Conservation (phyloP, 495 filamentous ascomycete species). For the Hypoxylon lienhwacheense region DNA sequence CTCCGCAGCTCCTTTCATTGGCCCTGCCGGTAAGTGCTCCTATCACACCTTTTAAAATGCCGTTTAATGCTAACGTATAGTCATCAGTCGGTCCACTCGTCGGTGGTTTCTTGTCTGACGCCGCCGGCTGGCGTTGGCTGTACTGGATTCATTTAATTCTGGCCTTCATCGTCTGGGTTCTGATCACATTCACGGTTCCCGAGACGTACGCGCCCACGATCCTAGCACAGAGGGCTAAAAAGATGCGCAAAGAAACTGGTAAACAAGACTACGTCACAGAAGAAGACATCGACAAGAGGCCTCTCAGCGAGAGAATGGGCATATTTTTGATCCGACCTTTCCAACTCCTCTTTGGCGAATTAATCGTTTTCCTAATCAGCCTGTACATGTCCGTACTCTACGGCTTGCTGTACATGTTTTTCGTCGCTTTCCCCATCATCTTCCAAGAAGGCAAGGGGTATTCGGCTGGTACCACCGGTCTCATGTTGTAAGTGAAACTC, state of each 20-base stretch:
- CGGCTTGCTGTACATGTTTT: conserved; percentile 81
- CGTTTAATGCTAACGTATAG: conserved; percentile 13
- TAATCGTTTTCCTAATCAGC: conserved; percentile 76
- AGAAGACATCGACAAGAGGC: conserved; percentile 69
- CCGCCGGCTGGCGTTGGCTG: conserved; percentile 77
- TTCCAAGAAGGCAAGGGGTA: conserved; percentile 75
- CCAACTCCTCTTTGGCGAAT: conserved; percentile 76
- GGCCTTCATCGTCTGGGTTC: conserved; percentile 62
- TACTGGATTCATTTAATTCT: conserved; percentile 84
- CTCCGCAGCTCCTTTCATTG: conserved; percentile 75
- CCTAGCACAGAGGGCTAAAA: conserved; percentile 63
- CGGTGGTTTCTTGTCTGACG: conserved; percentile 72
- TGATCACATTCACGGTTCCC: conserved; percentile 78
- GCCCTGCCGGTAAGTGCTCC: conserved; percentile 60
- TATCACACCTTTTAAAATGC: not conserved
- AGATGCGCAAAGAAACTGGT: conserved; percentile 68
- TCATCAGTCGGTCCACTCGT: conserved; percentile 64
- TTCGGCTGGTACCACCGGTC: conserved; percentile 67
- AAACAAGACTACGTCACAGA: conserved; percentile 68
- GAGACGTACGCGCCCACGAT: conserved; percentile 79
- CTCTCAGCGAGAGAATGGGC: conserved; percentile 61
- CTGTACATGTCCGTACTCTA: conserved; percentile 81
- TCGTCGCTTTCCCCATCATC: conserved; percentile 79
- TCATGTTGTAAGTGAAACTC: conserved; percentile 63
- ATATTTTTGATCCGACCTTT: conserved; percentile 75